Conservation (phyloP, 768 basidiomycete species). For the Guyanaporus albipodus region DNA sequence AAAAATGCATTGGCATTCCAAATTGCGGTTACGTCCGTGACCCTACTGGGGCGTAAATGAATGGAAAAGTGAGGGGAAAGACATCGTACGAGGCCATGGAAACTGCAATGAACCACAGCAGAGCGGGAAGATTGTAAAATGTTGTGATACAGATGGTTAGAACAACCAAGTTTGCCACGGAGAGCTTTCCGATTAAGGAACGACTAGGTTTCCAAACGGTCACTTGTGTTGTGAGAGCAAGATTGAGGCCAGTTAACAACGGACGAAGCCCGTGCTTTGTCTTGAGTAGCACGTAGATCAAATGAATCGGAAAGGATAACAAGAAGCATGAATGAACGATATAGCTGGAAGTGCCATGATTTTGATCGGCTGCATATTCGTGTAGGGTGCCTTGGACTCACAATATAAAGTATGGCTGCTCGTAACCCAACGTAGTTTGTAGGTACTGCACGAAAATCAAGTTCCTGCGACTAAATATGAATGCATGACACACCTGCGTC, state of each 20-base stretch:
- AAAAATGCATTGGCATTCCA: constrained; percentile 93
- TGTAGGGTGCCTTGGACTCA: constrained; percentile 36
- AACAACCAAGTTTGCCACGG: constrained; percentile 33
- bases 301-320: constrained; percentile 79
- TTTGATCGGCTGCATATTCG: not conserved
- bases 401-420: constrained; percentile 90
- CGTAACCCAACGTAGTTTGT: constrained; percentile 69
- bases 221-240: constrained; percentile 39
- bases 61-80: not conserved
- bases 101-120: constrained; percentile 76
- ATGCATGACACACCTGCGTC: constrained; percentile 53
- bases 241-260: constrained; percentile 49
- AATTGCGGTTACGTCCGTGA: constrained; percentile 82
- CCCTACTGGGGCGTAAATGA: constrained; percentile 37
- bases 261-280: constrained; percentile 45
- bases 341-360: constrained; percentile 54
- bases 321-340: constrained; percentile 80
- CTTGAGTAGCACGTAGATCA: constrained; percentile 56
- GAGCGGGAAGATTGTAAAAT: constrained; percentile 58
- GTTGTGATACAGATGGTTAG: constrained; percentile 21
- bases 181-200: constrained; percentile 19
- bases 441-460: constrained; percentile 55
- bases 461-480: not conserved
- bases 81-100: constrained; percentile 63
- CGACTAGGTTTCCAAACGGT: constrained; percentile 5